phyloP scores from a whole-genome alignment of 164 flowering plant genomes.

The Piper betle region DNA sequence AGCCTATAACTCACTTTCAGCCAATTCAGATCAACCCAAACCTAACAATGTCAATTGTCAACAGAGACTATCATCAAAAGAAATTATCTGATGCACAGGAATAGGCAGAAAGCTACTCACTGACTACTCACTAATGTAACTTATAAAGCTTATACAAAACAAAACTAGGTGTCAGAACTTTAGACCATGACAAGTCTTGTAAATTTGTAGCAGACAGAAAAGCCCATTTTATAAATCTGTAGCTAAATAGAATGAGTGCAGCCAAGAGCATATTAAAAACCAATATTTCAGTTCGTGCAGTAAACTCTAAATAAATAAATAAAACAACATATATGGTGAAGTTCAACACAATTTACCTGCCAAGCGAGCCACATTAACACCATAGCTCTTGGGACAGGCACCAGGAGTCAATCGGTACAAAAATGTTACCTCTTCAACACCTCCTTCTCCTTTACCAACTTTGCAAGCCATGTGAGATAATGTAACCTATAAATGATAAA shows the following conservation, averaged over 20 bases:
- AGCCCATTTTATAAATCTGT: not conserved
- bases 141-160: no score
- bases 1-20: no score
- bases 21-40: no score
- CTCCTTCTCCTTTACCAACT: conserved; percentile 56
- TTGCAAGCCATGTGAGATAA: conserved; percentile 92
- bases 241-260: no score
- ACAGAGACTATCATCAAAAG: no score
- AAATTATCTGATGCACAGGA: not conserved
- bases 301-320: not conserved
- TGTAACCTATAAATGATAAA: conserved; percentile 41
- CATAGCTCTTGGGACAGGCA: conserved; percentile 95
- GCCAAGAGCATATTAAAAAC: no score
- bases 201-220: not conserved
- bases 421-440: conserved; percentile 85
- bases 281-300: no score
- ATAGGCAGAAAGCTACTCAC: not conserved
- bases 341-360: conserved; percentile 39
- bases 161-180: not conserved
- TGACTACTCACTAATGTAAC: not conserved
- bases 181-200: no score
- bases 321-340: not conserved
- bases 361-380: conserved; percentile 91
- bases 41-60: no score
- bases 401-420: conserved; percentile 77